These are phyloP conservation scores for Mycena epipterygia DNA, from an alignment of 768 basidiomycete species.

Conservation along the genomic window DNA sequence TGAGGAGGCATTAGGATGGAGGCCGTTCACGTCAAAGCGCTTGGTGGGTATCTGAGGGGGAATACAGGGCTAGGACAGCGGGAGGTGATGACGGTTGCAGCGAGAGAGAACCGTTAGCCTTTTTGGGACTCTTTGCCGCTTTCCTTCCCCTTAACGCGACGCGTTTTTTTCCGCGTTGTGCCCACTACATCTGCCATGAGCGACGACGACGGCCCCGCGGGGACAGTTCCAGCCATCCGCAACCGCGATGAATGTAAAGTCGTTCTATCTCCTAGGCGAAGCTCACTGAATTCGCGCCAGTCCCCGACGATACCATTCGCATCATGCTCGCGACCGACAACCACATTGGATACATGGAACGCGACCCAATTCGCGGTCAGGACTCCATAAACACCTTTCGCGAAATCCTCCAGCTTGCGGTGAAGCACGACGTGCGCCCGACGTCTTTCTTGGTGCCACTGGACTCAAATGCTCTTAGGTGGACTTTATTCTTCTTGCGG, in stretches of 20 bases:
- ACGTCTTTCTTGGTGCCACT: constrained; percentile 25
- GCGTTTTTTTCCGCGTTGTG: constrained; percentile 27
- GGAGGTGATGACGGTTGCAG: constrained; percentile 6
- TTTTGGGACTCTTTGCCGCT: neutral
- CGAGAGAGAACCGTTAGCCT: neutral
- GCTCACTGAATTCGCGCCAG: constrained; percentile 40
- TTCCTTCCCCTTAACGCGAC: constrained; percentile 20
- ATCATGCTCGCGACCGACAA: constrained; percentile 96
- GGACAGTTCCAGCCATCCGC: constrained; percentile 12
- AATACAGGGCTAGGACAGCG: neutral
- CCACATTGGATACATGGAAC: constrained; percentile 94
- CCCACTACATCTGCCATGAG: constrained; percentile 8
- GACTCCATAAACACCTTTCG: constrained; percentile 96
- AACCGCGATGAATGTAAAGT: constrained; percentile 57
- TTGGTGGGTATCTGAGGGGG: constrained; percentile 11
- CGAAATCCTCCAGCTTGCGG: constrained; percentile 93
- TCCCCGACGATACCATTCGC: constrained; percentile 75
- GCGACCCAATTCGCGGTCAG: constrained; percentile 94
- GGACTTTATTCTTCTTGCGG: constrained; percentile 94
- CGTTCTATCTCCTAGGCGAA: neutral
- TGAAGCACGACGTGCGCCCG: constrained; percentile 84
- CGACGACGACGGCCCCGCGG: constrained; percentile 21
- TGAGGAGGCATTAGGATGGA: constrained; percentile 42
- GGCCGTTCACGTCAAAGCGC: neutral
- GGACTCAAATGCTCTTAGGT: constrained; percentile 65